A percentile compares a stretch with the other conserved stretches of the same genome.
Conservation (phyloP, 2,329 filamentous ascomycete species). For the Meredithiella fracta region DNA sequence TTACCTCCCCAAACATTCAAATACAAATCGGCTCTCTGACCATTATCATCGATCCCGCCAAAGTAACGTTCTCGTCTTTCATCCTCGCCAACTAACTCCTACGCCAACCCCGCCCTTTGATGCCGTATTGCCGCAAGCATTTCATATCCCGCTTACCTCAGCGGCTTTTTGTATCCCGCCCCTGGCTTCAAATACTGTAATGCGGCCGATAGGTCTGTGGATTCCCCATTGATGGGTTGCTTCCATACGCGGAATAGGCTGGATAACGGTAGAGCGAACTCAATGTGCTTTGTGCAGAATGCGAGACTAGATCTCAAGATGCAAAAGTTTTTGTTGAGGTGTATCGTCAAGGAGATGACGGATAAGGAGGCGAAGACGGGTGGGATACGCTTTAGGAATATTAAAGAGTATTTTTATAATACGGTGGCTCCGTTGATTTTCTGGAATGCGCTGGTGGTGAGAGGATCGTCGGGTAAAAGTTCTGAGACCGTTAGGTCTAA, state of each 20-base stretch:
- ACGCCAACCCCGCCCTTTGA: not conserved
- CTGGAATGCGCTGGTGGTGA: slow-evolving; percentile 15
- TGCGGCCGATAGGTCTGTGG: not conserved
- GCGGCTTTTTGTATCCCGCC: not conserved
- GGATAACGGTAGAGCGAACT: slow-evolving; percentile 16
- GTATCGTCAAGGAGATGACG: not conserved
- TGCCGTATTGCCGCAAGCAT: slow-evolving; percentile 7
- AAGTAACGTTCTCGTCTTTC: not conserved
- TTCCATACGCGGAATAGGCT: slow-evolving; percentile 17
- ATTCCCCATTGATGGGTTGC: slow-evolving; percentile 14
- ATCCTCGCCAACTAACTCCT: not conserved
- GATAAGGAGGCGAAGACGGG: not conserved
- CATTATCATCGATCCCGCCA: not conserved
- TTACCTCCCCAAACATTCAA: not conserved
- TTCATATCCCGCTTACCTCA: slow-evolving; percentile 4
- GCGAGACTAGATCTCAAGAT: slow-evolving; percentile 15
- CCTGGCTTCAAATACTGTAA: slow-evolving; percentile 7
- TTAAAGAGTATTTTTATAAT: slow-evolving; percentile 20
- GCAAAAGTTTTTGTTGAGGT: not conserved
- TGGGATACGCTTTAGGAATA: not conserved
- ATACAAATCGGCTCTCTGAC: not conserved
- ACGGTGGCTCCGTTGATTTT: slow-evolving; percentile 20
- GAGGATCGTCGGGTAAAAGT: not conserved
- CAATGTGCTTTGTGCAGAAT: slow-evolving; percentile 18
- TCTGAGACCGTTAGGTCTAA: too few relatives aligned